Base-by-base conservation (phyloP, 257 asterid genomes). In the Jacaranda mimosifolia region DNA sequence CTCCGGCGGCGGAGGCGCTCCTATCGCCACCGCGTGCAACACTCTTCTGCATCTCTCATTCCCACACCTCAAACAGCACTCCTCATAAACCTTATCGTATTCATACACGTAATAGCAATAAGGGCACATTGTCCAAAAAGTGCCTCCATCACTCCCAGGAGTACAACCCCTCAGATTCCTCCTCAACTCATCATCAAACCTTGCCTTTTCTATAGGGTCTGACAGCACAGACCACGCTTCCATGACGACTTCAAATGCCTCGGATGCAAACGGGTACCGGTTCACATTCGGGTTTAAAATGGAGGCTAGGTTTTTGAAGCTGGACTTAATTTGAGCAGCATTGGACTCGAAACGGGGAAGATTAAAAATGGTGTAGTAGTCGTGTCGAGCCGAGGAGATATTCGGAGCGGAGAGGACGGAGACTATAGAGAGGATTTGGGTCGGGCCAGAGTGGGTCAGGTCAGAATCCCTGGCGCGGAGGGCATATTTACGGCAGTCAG, bases 71-170 rank as follows among this genome's bases (percentile, higher is more conserved):
- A 92, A 7, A 49, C 76, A 75, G 69, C 94, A 86, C 6, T 81
- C 85, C 79, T 75, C 79, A 49, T 70, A 90, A 77, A 53, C 77
- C 19, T 55, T 80, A 8, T 64, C 85, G 51, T 83, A 87, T 82
- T 92, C 92, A 48, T 86, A 89, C 13, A 85, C 81, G 68, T 77
- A 79, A 48, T 83, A 85, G 80, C 96, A 92, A 60, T 87, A 87
- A 32, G 96, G 91, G 78, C 96, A 92, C 63, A 82, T 68, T 3
- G 96, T 89, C 96, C 96, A 90, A 73, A 90, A 91, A 1, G 89
- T 83, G n/a, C 43, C 77, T 9, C 83, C 80, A 3, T 49, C 77
- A 7, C 26, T 45, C 43, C 69, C 68, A 4, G 55, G 17, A 13
- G 81, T 13, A 51, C 56, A 60, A 21, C 49, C 80, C 43, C 46